Base-by-base conservation (phyloP, 305 asterid genomes). In the Fraxinus dipetala region DNA sequence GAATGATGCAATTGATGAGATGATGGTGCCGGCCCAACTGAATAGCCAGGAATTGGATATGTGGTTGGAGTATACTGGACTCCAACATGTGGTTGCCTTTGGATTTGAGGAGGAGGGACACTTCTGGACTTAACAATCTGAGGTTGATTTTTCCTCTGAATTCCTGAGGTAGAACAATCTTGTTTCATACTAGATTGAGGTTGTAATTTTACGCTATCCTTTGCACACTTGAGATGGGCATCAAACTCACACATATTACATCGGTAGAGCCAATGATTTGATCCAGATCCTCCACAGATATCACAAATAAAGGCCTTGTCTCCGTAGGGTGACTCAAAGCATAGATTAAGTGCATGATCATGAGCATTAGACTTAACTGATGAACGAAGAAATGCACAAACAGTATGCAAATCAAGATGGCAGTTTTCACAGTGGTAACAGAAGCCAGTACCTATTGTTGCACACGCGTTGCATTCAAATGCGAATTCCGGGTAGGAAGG, bases 401-500 rank as follows among this genome's bases (percentile, higher is more conserved):
- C 84, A 2, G 81, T 81, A 51, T 89, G 92, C 6, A 81, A 75
- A 82, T 89, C 89, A 69, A 86, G 74, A n/a, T 84, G 80, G 26
- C 92, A 87, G 0, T 77, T 24, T 35, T 43, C 76, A 40, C 90
- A 89, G 48, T 83, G 86, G 70, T 89, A 89, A 54, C 80, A 83
- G 78, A 87, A 87, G 24, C 89, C 85, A 16, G 65, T 65, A 8
- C 92, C 91, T 11, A 75, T 48, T 6, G 67, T 61, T 0, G 89
- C 86, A 43, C 91, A 89, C 0, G 89, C 92, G 80, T 87, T 85
- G 56, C 91, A 89, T 78, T 40, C 72, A 81, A 87, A 89, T 11
- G 81, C 2, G 13, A 88, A 89, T 2, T 63, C 85, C 0, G 80
- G 63, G 83, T 87, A 87, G 20, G 82, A 73, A 0, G 90, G 90